Percentiles rank a stretch among this genome's conserved stretches.
These are phyloP conservation scores for Begonia peltatifolia DNA, from an alignment of 306 rosid species.

Conservation along the genomic window DNA sequence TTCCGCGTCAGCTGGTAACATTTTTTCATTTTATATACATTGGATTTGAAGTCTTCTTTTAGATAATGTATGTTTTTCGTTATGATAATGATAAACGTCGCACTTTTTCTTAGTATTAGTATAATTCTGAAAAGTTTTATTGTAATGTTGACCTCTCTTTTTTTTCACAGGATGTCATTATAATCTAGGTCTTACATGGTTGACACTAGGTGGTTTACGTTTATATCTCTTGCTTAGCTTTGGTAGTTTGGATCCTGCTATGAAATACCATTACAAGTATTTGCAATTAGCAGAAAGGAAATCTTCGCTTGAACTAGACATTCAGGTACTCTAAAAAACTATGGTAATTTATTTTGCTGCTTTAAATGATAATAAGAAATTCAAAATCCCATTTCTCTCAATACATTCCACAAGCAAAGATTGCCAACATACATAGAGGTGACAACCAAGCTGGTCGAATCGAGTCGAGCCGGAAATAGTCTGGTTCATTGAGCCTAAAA, in stretches of 20 bases:
- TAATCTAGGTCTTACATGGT: slow-evolving; percentile 60
- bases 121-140: neutral
- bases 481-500: too few species aligned
- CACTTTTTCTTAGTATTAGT: too few species aligned
- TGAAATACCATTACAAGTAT: slow-evolving; percentile 61
- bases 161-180: slow-evolving; percentile 24
- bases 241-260: slow-evolving; percentile 64
- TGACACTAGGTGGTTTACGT: slow-evolving; percentile 56
- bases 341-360: neutral
- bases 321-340: slow-evolving; percentile 36
- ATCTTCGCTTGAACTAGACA: slow-evolving; percentile 59
- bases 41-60: neutral
- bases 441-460: too few species aligned
- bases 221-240: slow-evolving; percentile 60
- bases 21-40: too few species aligned
- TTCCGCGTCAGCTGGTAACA: slow-evolving; percentile 34
- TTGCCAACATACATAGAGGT: too few species aligned
- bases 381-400: too few species aligned
- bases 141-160: neutral
- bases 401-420: too few species aligned
- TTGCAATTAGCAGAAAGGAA: slow-evolving; percentile 42
- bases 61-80: too few species aligned
- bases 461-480: too few species aligned
- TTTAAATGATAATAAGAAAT: too few species aligned
- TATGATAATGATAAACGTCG: too few species aligned